Evolutionary conservation across 2,329 filamentous ascomycete genomes (phyloP), one percentile per base, ranked within the genome.

Genomic region (Fusarium veterinarium): DNA sequence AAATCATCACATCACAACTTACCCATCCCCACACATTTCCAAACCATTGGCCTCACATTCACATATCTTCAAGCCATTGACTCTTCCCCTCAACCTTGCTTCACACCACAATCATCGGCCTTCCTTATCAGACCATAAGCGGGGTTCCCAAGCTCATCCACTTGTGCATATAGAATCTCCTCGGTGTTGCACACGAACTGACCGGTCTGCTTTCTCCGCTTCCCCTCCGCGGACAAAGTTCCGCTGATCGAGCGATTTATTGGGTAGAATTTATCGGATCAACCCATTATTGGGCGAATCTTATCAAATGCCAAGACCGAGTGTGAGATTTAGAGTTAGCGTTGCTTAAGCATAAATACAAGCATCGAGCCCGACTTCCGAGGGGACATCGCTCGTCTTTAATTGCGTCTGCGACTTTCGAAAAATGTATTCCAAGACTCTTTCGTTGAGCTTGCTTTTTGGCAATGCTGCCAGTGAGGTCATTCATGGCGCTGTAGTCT

Each of bases 401-500:
- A 25, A 25, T 25, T 25, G 25, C 25, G 5, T 25, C 25, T 25
- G 25, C 25, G 25, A 25, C 25, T 25, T 25, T 25, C 25, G n/a
- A 25, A 25, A 25, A 1, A 67, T 71, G 68, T 52, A 71, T 20
- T 62, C 56, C 33, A 71, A 57, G 28, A n/a, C 28, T 17, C 60
- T 71, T 19, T 44, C 51, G 7, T 30, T 71, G 5, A 58, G 61
- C 31, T 46, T 62, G 1, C 67, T 71, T 35, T 31, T 71, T 14
- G 46, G 59, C 13, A 37, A 25, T 37, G 60, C 64, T 40, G 60
- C 67, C 1, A 78, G 80, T 10, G 80, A 81, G 71, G 80, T 79
- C 0, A 73, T 81, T 17, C 80, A 79, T 38, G 80, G 80, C 30
- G 79, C 76, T 5, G 77, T 81, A 12, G 76, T 82, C 31, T 81